Base-by-base conservation (phyloP, 805 yeast genomes). In the Lachancea thermotolerans region DNA sequence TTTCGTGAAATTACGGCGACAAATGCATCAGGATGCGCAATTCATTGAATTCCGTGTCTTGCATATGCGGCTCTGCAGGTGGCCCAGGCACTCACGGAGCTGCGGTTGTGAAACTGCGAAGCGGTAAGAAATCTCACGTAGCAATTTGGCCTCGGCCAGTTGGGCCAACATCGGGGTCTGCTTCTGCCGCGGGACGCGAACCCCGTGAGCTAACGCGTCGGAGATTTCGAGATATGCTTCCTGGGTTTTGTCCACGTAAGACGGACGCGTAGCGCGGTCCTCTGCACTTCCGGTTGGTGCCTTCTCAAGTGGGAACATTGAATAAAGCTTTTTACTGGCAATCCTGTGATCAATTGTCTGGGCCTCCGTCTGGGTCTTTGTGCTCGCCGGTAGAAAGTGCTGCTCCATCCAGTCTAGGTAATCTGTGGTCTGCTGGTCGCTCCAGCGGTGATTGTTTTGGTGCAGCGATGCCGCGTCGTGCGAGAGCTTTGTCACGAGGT, bases 391-490 rank as follows among this genome's bases (percentile, higher is more conserved):
- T 11, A 61, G 44, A 39, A 58, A 55, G 12, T 48, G 41, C 8
- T 49, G 34, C 35, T 63, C 60, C 10, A 61, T 37, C 67, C 67
- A 63, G 18, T 54, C 49, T 28, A 63, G 46, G 47, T 60, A 63
- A 15, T 51, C 30, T 3, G 29, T 35, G 29, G 39, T 35, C 12
- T 27, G 10, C n/a, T 16, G 27, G 25, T 35, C 25, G 28, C 34
- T 33, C 38, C 38, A 33, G 33, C 21, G 12, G 39, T 16, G 29
- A 29, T 21, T 11, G 29, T 12, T 11, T 21, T 12, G 15, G 39
- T 10, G 16, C n/a, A 12, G 6, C 29, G 21, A 17, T 39, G 12
- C 16, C 33, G 29, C 10, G 32, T 16, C 21, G 21, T 32, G 16
- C 10, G 51, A 50, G 11, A 49, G 33, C 34, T 33, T 27, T 17